Base-by-base conservation (phyloP, 495 filamentous ascomycete genomes). In the Talaromyces trachyspermus region DNA sequence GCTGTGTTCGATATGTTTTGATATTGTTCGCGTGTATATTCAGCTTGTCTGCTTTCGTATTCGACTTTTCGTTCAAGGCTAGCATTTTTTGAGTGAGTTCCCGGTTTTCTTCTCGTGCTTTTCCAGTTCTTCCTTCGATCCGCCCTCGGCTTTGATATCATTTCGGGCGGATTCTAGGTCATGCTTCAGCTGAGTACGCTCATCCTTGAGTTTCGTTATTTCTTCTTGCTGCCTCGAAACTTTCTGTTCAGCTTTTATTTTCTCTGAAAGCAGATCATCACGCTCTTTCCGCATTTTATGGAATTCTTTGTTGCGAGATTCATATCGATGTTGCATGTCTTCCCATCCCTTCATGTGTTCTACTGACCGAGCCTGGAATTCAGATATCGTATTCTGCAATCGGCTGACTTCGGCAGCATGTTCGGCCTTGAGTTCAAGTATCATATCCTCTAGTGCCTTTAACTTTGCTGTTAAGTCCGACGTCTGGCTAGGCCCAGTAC, bases 11-110 rank as follows among this genome's bases (percentile, higher is more conserved):
- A 84, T 0, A 81, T 79, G 26, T 70, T 66, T 43, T 87, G 81
- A 49, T 88, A 89, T 26, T 76, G 68, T 14, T 71, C 65, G 36
- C 81, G 75, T 26, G 69, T 69, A 57, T 81, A 88, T 11, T 85
- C 83, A 4, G 62, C 54, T 49, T 69, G 68, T 26, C 72, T 77
- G 59, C 68, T 73, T 48, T 81, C 72, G 15, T 65, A 65, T 9
- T 71, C 65, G 10, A 74, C 56, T 49, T 73, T 74, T 27, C 71
- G 66, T 27, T 68, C 61, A n/a, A 80, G 56, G 23, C 59, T 53
- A 6, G 59, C 55, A 33, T 68, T 66, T 74, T 70, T 29, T 65
- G 56, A 9, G 48, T 63, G 5, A 77, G 54, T 0, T 66, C 61
- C 4, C 70, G 68, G 33, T 61, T 65, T 23, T 74, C 58, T 54